These are phyloP conservation scores for Penicillium longicatenatum DNA, from an alignment of 495 filamentous ascomycete genomes.

Conservation along the genomic window DNA sequence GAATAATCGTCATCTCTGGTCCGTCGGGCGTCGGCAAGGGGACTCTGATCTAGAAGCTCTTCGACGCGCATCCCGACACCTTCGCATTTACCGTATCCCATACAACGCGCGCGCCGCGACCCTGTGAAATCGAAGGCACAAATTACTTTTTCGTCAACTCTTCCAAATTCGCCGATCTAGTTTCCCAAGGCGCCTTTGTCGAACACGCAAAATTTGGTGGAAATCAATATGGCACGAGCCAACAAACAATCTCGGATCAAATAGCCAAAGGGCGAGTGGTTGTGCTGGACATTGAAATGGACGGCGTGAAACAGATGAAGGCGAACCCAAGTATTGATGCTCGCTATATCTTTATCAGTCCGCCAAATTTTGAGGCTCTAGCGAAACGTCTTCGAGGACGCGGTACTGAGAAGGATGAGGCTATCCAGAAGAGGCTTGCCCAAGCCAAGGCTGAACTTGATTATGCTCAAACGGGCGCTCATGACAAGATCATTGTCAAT, in stretches of 20 bases:
- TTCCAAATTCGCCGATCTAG: conserved; percentile 63
- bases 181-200: conserved; percentile 68
- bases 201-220: conserved; percentile 77
- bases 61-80: conserved; percentile 61
- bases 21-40: conserved; percentile 86
- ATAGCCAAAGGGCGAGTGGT: conserved; percentile 53
- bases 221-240: conserved; percentile 80
- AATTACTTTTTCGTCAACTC: conserved; percentile 75
- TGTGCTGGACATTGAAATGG: conserved; percentile 66
- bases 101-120: conserved; percentile 66
- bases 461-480: conserved; percentile 64
- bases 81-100: conserved; percentile 78
- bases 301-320: conserved; percentile 85
- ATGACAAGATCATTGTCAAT: conserved; percentile 82
- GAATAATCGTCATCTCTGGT: conserved; percentile 68
- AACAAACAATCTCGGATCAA: conserved; percentile 70
- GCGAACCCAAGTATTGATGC: conserved; percentile 58
- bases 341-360: conserved; percentile 77
- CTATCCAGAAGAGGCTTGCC: conserved; percentile 65
- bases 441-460: conserved; percentile 78
- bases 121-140: conserved; percentile 67
- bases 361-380: conserved; percentile 67
- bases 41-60: conserved; percentile 72
- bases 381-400: conserved; percentile 71
- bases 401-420: conserved; percentile 75